These are phyloP conservation scores for Pseudoperonospora humuli DNA, from an alignment of 352 stramenopile species.

Conservation along the genomic window DNA sequence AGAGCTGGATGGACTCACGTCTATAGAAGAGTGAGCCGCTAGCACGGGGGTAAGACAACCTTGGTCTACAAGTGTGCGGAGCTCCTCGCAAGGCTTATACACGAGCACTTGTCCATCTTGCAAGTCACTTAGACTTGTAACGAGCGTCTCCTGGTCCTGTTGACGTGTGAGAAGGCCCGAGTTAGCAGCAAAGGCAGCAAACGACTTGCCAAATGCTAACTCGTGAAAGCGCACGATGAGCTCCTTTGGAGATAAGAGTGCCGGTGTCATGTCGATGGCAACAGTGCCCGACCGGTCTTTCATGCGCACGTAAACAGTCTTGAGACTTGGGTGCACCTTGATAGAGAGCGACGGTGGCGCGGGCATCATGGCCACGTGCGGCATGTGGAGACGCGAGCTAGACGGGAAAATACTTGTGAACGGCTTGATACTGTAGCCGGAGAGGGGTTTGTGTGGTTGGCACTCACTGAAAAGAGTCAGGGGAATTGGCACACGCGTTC, in stretches of 20 bases:
- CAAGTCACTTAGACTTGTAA: slow-evolving; percentile 39
- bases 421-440: no score
- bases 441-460: no score
- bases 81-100: slow-evolving; percentile 68
- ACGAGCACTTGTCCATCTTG: slow-evolving; percentile 52
- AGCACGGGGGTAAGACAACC: slow-evolving; percentile 62
- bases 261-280: slow-evolving; percentile 39
- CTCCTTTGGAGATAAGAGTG: slow-evolving; percentile 27
- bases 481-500: neutral
- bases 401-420: no score
- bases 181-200: slow-evolving; percentile 45
- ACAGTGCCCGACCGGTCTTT: slow-evolving; percentile 56
- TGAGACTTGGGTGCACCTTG: slow-evolving; percentile 32
- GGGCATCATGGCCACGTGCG: slow-evolving; percentile 27
- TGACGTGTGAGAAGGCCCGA: slow-evolving; percentile 40
- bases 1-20: slow-evolving; percentile 32
- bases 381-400: slow-evolving; percentile 27
- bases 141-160: slow-evolving; percentile 34
- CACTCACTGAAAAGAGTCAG: neutral
- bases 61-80: slow-evolving; percentile 59
- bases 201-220: slow-evolving; percentile 61
- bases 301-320: slow-evolving; percentile 66
- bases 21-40: slow-evolving; percentile 6
- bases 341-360: slow-evolving; percentile 25
- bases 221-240: slow-evolving; percentile 68